Percentiles rank a stretch among this genome's conserved stretches.
Evolutionary conservation across 495 filamentous ascomycete genomes (phyloP).

Genomic region (Opeltia flavorubescens): DNA sequence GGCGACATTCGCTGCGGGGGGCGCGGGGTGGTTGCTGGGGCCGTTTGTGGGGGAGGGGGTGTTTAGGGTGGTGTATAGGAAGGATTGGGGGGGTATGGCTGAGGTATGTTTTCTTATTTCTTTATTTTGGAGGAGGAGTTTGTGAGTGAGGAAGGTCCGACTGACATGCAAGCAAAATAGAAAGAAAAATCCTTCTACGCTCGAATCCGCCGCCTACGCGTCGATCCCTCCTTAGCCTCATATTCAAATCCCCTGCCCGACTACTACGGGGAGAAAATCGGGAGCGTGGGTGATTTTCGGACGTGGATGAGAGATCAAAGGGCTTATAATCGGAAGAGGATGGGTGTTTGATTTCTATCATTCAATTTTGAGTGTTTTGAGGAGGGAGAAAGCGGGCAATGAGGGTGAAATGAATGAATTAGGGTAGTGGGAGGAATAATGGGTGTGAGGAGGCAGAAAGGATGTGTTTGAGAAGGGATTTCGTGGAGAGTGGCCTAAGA

Average conservation of each 20-base stretch:
- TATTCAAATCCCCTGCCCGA: constrained; percentile 58
- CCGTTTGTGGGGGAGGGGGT: constrained; percentile 62
- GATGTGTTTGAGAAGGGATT: not conserved
- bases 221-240: constrained; percentile 63
- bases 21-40: constrained; percentile 71
- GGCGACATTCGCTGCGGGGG: constrained; percentile 55
- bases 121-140: constrained; percentile 1
- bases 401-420: not conserved
- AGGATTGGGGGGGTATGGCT: constrained; percentile 50
- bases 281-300: constrained; percentile 76
- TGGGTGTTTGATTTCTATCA: constrained; percentile 46
- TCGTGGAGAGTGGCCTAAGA: not conserved
- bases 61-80: constrained; percentile 57
- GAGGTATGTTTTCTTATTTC: constrained; percentile 32
- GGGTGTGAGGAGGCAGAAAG: not conserved
- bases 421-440: not conserved
- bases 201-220: constrained; percentile 75
- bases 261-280: constrained; percentile 83
- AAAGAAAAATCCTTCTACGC: constrained; percentile 89
- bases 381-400: not conserved
- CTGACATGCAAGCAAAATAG: too few species aligned
- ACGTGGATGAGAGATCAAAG: constrained; percentile 95
- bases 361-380: not conserved
- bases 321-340: constrained; percentile 88
- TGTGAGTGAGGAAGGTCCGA: not conserved